Percentiles rank a stretch among this genome's conserved stretches.
Conservation (phyloP, 2,329 filamentous ascomycete species). For the Fusarium armeniacum region DNA sequence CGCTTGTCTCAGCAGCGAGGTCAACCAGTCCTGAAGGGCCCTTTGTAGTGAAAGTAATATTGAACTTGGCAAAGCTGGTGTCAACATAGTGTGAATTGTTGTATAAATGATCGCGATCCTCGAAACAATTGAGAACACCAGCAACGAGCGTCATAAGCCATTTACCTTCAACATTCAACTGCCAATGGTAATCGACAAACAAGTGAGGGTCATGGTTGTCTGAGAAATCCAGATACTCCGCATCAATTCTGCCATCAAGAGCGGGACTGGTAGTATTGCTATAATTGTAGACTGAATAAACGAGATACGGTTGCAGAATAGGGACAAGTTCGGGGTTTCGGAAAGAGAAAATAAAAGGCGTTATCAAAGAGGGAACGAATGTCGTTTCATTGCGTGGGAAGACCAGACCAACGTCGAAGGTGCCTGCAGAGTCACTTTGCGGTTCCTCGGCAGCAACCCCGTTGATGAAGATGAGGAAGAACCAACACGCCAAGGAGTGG, state of each 20-base stretch:
- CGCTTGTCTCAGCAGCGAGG: background rate
- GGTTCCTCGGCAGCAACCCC: background rate
- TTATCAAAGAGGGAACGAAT: background rate
- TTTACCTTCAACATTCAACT: background rate
- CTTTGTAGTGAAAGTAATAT: slow-evolving; percentile 11
- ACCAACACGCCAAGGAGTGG: slow-evolving; percentile 12
- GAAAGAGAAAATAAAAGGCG: slow-evolving; percentile 19
- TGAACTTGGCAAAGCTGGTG: background rate
- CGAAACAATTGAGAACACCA: background rate
- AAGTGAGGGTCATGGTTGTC: background rate
- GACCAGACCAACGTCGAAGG: slow-evolving; percentile 1
- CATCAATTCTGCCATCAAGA: accelerated
- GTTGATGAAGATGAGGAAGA: background rate
- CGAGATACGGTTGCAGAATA: background rate
- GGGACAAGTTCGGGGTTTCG: background rate
- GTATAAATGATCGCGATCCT: background rate
- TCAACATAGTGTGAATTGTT: background rate
- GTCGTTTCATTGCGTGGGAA: slow-evolving; percentile 23
- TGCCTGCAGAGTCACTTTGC: slow-evolving; percentile 1
- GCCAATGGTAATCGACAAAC: accelerated
- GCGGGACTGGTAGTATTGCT: background rate
- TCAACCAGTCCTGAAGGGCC: slow-evolving; percentile 7
- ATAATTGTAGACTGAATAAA: background rate
- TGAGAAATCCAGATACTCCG: background rate
- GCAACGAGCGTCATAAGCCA: background rate